Evolutionary conservation across 768 basidiomycete genomes (phyloP).

Genomic region (Boletus huronensis): DNA sequence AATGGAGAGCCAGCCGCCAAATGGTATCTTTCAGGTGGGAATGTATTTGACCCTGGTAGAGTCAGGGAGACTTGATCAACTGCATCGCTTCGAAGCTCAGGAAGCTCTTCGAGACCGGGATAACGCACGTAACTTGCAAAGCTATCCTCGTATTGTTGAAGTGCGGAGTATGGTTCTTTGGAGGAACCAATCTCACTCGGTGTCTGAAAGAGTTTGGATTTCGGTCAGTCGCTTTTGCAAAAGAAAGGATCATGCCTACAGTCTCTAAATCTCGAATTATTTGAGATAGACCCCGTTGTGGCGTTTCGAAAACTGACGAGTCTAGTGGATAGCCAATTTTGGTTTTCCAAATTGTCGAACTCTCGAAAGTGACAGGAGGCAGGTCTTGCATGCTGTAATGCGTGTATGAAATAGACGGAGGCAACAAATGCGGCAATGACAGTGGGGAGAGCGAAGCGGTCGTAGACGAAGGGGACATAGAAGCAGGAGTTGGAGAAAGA

Average conservation of each 20-base stretch:
- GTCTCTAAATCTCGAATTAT: conserved; percentile 27
- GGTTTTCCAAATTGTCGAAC: conserved; percentile 3
- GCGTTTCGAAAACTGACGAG: conserved; percentile 19
- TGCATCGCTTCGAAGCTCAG: background rate
- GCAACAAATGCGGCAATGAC: conserved; percentile 14
- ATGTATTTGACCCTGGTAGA: background rate
- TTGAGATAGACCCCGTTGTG: conserved; percentile 20
- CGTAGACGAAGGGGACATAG: conserved; percentile 3
- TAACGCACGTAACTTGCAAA: background rate
- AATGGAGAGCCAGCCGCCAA: background rate
- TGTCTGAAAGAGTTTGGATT: conserved; percentile 18
- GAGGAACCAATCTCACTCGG: conserved; percentile 24
- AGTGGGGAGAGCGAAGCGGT: conserved; percentile 13
- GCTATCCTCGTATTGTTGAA: background rate
- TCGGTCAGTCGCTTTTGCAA: conserved; percentile 1
- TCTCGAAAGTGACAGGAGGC: conserved; percentile 12
- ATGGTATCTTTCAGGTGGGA: background rate
- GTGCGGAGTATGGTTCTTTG: background rate
- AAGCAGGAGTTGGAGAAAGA: background rate
- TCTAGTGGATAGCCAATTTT: conserved; percentile 14
- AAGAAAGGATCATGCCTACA: conserved; percentile 22
- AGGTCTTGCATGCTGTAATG: background rate
- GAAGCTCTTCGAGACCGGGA: conserved; percentile 3
- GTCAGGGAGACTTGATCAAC: background rate
- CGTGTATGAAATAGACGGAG: conserved; percentile 12